Evolutionary conservation across 352 stramenopile species (phyloP).

Genomic region (Globisporangium alternatum): DNA sequence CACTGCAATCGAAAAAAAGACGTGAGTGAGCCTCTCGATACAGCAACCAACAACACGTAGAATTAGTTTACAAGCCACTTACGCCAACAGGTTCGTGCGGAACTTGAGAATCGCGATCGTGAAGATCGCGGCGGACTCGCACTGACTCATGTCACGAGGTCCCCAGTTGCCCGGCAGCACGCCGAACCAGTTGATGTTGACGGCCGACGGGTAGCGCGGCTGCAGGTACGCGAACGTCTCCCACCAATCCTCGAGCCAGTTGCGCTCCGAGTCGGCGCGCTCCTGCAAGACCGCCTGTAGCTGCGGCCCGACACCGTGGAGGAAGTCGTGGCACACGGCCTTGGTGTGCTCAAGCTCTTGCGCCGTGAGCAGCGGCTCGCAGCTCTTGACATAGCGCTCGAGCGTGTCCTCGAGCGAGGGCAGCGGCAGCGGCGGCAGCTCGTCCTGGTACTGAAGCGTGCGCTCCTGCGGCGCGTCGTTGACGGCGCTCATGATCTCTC

Average conservation of each 20-base stretch:
- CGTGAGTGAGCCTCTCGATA: conserved; percentile 1
- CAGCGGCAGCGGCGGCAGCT: conserved; percentile 91
- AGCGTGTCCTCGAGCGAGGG: conserved; percentile 93
- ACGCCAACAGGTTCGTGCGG: conserved; percentile 89
- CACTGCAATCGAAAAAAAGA: conserved; percentile 38
- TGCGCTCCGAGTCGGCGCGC: conserved; percentile 76
- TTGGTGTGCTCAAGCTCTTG: conserved; percentile 91
- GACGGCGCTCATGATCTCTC: conserved; percentile 3
- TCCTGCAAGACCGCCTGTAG: conserved; percentile 90
- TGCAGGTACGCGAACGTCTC: conserved; percentile 96
- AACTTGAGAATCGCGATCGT: conserved; percentile 88
- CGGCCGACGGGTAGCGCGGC: conserved; percentile 91
- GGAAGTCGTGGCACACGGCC: conserved; percentile 88
- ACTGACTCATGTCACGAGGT: conserved; percentile 90
- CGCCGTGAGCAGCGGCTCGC: conserved; percentile 82
- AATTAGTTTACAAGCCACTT: conserved; percentile 20
- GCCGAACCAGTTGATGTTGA: conserved; percentile 98
- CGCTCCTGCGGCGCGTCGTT: conserved; percentile 30
- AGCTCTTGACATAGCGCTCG: conserved; percentile 90
- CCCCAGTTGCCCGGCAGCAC: conserved; percentile 93
- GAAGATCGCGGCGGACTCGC: conserved; percentile 86
- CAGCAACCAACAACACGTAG: not conserved
- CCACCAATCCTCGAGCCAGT: conserved; percentile 95
- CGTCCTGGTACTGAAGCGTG: conserved; percentile 82
- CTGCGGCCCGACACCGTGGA: conserved; percentile 83